These are phyloP conservation scores for Astragalus membranaceus DNA, from an alignment of 306 rosid genomes.

Conservation along the genomic window DNA sequence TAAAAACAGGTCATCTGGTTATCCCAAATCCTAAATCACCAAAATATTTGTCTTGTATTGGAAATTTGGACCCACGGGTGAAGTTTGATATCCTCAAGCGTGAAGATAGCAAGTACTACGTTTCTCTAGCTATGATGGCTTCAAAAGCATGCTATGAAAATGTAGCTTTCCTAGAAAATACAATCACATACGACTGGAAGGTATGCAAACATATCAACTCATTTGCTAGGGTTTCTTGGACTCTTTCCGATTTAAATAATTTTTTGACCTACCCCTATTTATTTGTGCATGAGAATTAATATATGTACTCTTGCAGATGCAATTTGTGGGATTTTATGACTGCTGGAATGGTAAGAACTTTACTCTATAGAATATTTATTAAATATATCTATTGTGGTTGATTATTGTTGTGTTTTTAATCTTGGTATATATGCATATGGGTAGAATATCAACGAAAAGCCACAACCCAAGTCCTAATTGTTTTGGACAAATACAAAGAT, in stretches of 20 bases:
- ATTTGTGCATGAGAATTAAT: not conserved
- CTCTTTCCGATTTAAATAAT: not conserved
- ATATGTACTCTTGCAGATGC: conserved; percentile 40
- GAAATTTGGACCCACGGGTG: conserved; percentile 44
- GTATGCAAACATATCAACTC: not conserved
- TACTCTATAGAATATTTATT: too few relatives aligned
- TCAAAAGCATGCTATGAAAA: conserved; percentile 62
- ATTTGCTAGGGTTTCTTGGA: not conserved
- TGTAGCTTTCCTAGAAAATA: conserved; percentile 31
- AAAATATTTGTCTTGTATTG: conserved; percentile 43
- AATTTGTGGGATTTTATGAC: conserved; percentile 50
- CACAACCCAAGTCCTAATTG: conserved; percentile 54
- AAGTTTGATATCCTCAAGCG: conserved; percentile 33
- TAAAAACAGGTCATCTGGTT: conserved; percentile 34
- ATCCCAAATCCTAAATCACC: conserved; percentile 33
- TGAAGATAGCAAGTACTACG: conserved; percentile 35
- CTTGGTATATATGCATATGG: not conserved
- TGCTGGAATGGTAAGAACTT: conserved; percentile 67
- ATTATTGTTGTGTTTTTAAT: not conserved
- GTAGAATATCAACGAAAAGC: conserved; percentile 58
- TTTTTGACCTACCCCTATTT: not conserved
- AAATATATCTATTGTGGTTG: too few relatives aligned
- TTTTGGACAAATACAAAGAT: conserved; percentile 37
- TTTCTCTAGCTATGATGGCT: conserved; percentile 55
- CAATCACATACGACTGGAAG: conserved; percentile 44